Evolutionary conservation across 169 alveolate genomes (phyloP).

Genomic region (Plasmodium reichenowi): DNA sequence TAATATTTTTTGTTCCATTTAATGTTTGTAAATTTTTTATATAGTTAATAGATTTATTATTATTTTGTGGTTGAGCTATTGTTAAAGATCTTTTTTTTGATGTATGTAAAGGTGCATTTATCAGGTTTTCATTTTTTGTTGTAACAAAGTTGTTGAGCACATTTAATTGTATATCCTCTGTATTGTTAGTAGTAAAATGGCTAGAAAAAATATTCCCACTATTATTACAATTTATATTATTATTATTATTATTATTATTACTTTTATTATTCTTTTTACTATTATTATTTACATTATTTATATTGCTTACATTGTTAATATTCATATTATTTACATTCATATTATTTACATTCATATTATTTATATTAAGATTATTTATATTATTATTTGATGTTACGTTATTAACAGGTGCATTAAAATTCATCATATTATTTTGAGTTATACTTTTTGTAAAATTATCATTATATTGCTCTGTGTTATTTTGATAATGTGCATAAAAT

Average conservation of each 20-base stretch:
- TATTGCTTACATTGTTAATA: conserved; percentile 15
- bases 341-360: conserved; percentile 13
- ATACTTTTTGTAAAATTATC: too few relatives aligned
- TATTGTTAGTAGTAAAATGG: conserved; percentile 13
- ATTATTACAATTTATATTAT: background rate
- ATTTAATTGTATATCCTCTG: conserved; percentile 7
- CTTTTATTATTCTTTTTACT: conserved; percentile 18
- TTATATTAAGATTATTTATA: conserved; percentile 28
- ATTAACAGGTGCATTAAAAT: too few relatives aligned
- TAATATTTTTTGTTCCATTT: conserved; percentile 32
- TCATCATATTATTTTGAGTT: too few relatives aligned
- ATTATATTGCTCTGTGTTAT: too few relatives aligned
- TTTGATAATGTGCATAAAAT: too few relatives aligned
- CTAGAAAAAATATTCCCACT: conserved; percentile 9
- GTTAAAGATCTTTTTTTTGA: conserved; percentile 48
- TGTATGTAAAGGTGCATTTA: conserved; percentile 8
- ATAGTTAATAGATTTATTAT: conserved; percentile 20
- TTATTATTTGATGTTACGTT: conserved; percentile 4
- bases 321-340: conserved; percentile 13
- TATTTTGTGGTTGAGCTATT: conserved; percentile 38
- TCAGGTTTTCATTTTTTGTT: conserved; percentile 31
- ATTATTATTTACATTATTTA: conserved; percentile 16
- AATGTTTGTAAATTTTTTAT: conserved; percentile 41
- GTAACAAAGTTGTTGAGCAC: conserved; percentile 19
- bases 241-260: background rate